A percentile compares a stretch with the other conserved stretches of the same genome.
Conservation (phyloP, 768 basidiomycete genomes). For the Mrakia blollopis region DNA sequence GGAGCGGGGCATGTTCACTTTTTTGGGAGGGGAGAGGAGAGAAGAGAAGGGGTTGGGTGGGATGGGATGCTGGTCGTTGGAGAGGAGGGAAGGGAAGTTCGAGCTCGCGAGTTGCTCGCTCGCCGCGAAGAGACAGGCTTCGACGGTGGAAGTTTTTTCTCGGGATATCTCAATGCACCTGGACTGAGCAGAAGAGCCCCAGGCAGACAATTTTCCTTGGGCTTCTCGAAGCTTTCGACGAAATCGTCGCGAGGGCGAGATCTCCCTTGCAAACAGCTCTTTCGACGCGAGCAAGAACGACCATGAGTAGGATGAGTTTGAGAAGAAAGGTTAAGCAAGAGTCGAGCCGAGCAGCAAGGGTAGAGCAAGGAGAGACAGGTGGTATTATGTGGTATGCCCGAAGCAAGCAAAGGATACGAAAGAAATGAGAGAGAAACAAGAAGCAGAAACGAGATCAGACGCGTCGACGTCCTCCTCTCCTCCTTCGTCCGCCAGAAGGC, state of each 20-base stretch:
- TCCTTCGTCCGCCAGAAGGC: not conserved
- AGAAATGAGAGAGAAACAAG: not conserved
- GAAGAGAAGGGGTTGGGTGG: not conserved
- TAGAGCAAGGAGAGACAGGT: no score
- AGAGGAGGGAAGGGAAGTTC: not conserved
- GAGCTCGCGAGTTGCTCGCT: not conserved
- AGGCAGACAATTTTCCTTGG: no score
- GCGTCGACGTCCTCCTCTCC: not conserved
- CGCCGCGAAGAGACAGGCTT: not conserved
- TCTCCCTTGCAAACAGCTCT: no score
- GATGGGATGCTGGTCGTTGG: not conserved
- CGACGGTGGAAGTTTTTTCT: not conserved
- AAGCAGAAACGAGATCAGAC: not conserved
- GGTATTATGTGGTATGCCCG: not conserved
- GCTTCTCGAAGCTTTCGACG: no score
- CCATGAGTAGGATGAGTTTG: no score
- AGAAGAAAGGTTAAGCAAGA: no score
- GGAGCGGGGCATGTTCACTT: slow-evolving; percentile 8
- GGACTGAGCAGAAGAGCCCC: no score
- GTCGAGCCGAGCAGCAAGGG: no score
- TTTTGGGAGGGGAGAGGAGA: not conserved
- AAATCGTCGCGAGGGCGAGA: no score
- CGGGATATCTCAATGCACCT: no score
- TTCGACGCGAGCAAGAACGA: no score
- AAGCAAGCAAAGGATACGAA: not conserved